phyloP scores from a whole-genome alignment of 768 basidiomycete genomes.

The Coprinellus aureogranulatus region DNA sequence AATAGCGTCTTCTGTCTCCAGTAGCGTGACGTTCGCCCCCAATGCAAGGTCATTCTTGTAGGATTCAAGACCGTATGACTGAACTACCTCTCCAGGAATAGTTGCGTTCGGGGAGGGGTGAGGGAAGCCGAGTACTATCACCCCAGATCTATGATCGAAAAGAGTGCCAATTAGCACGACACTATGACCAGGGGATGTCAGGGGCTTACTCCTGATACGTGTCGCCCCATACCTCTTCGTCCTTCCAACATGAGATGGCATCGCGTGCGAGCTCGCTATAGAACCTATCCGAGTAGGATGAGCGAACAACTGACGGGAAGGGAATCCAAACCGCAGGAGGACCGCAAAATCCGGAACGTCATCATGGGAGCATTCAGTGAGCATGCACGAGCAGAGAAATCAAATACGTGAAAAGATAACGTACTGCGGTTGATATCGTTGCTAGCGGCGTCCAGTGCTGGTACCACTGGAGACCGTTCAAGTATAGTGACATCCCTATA shows the following conservation, averaged over 20 bases:
- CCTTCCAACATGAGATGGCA: constrained; percentile 75
- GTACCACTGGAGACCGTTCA: constrained; percentile 65
- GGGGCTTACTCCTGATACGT: constrained; percentile 79
- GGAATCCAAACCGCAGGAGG: too few relatives aligned
- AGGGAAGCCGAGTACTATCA: constrained; percentile 52
- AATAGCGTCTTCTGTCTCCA: constrained; percentile 39
- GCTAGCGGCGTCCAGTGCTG: constrained; percentile 80
- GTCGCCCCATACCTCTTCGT: constrained; percentile 60
- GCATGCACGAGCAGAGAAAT: too few relatives aligned
- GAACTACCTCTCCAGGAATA: constrained; percentile 5
- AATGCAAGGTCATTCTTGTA: constrained; percentile 61
- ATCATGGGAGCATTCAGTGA: neutral
- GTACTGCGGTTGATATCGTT: constrained; percentile 53
- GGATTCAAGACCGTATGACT: constrained; percentile 49
- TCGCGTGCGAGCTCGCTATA: constrained; percentile 72
- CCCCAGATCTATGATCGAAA: constrained; percentile 55
- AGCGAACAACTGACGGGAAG: constrained; percentile 66
- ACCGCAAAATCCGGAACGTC: too few relatives aligned
- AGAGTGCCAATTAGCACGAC: too few relatives aligned
- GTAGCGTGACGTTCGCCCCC: constrained; percentile 48
- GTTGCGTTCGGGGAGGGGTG: constrained; percentile 9
- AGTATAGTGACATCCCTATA: constrained; percentile 72
- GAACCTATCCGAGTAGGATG: constrained; percentile 66
- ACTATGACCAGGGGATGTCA: too few relatives aligned
- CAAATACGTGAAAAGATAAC: too few relatives aligned